Evolutionary conservation across 805 yeast genomes (phyloP).

Genomic region (Vanderwaltozyma polyspora): DNA sequence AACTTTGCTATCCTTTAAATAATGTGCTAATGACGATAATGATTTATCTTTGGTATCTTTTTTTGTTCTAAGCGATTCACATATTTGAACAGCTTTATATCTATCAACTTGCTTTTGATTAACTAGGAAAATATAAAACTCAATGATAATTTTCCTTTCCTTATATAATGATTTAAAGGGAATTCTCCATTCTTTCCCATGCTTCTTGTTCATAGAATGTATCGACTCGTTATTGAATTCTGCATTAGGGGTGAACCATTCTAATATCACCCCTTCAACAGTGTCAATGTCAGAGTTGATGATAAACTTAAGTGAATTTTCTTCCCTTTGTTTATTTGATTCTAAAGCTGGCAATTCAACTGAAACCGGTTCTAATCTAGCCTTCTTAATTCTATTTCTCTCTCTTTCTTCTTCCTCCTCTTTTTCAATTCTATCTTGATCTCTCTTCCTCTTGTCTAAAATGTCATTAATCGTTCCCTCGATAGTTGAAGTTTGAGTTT

Average conservation of each 20-base stretch:
- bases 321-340: not conserved
- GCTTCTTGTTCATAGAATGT: constrained; percentile 23
- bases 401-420: not conserved
- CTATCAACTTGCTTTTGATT: constrained; percentile 15
- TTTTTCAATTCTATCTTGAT: not conserved
- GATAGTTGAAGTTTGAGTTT: not conserved
- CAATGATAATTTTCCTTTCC: constrained; percentile 21
- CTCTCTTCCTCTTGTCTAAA: not conserved
- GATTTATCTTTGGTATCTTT: constrained; percentile 2
- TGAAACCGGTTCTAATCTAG: not conserved
- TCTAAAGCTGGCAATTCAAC: not conserved
- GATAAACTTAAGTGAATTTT: constrained; percentile 4
- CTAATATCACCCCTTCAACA: constrained; percentile 21
- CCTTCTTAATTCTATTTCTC: not conserved
- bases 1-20: constrained; percentile 16
- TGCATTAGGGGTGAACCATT: constrained; percentile 28
- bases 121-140: constrained; percentile 22
- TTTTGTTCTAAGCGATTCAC: constrained; percentile 10
- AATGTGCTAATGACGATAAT: constrained; percentile 9
- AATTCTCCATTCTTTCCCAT: constrained; percentile 22
- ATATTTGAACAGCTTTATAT: constrained; percentile 18
- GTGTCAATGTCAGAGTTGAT: constrained; percentile 11
- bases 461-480: not conserved
- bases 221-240: constrained; percentile 19
- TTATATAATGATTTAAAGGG: constrained; percentile 15